Conservation (phyloP, 1,284 basidiomycete genomes). For the Austroboletus niveus region DNA sequence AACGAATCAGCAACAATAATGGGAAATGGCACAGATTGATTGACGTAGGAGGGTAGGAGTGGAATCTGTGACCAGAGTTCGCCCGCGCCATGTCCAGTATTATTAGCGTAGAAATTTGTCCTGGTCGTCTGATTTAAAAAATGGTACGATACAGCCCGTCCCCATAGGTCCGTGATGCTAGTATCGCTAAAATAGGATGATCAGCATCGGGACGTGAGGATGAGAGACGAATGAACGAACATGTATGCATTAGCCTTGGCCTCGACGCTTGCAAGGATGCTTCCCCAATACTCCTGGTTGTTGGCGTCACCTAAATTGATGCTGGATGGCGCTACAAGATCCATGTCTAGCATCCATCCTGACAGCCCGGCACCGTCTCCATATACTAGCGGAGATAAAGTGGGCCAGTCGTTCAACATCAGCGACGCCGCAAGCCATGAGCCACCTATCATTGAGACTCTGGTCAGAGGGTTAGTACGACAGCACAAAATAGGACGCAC, state of each 20-base stretch:
- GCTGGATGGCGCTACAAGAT: conserved; percentile 53
- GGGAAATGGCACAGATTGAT: conserved; percentile 51
- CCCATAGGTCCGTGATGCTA: conserved; percentile 61
- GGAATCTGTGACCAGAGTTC: conserved; percentile 63
- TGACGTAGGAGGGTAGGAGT: conserved; percentile 44
- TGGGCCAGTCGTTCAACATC: conserved; percentile 58
- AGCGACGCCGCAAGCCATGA: conserved; percentile 64
- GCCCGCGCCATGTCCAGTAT: conserved; percentile 60
- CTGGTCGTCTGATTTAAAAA: conserved; percentile 61
- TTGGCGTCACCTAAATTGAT: conserved; percentile 40
- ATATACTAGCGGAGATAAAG: conserved; percentile 48
- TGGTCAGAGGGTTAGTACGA: neutral
- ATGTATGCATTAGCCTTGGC: conserved; percentile 53
- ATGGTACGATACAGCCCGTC: conserved; percentile 63
- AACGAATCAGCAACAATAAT: conserved; percentile 56
- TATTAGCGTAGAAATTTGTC: conserved; percentile 59
- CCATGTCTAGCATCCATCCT: conserved; percentile 61
- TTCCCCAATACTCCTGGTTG: conserved; percentile 61
- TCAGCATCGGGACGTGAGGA: conserved; percentile 4
- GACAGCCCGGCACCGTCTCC: conserved; percentile 46
- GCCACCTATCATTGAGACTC: conserved; percentile 43
- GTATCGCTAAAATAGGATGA: conserved; percentile 45
- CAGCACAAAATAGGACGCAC: conserved; percentile 31
- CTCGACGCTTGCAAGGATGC: conserved; percentile 54
- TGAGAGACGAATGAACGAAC: conserved; percentile 36